Evolutionary conservation across 2,329 filamentous ascomycete species (phyloP), one percentile per base, ranked within the genome.

Genomic region (Exserohilum turcica): DNA sequence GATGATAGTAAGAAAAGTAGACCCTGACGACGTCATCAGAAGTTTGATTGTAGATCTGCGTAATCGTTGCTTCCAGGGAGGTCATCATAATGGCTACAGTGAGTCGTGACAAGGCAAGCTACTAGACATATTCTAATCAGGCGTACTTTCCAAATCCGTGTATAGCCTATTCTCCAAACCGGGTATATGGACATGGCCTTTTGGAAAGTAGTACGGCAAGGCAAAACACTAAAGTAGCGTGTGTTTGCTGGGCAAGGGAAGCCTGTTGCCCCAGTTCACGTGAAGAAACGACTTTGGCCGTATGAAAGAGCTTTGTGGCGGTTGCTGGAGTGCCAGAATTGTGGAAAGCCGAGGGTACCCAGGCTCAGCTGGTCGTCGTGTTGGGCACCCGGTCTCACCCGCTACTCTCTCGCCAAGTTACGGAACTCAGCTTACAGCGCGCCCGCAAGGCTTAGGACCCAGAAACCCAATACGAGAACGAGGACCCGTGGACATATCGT

Each of bases 361-460:
- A 52, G 16, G 29, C 18, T 43, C 15, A 15, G 5, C 13, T 18
- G 7, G 19, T 29, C 21, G 13, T 9, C 32, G 43, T 13, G 24
- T 29, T 12, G 29, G 39, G 28, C 31, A 43, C 44, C 44, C 50
- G 50, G 43, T 48, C 44, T 48, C 29, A 37, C 44, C 50, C 44
- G 44, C 37, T 27, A 37, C 28, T 5, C 16, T 24, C 28, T 52
- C 44, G 50, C 44, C 37, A 43, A 27, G 43, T 43, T 27, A 32
- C 44, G 44, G 44, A 36, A 32, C 13, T n/a, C 28, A 33, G 36
- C 27, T 16, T 19, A 18, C 6, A 21, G 13, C 33, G 12, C 1
- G 19, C 5, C 15, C 27, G 33, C 35, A 21, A 27, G 28, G 36
- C 45, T 38, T 33, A 42, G 29, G 19, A 21, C 8, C 32, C 38